Conservation (phyloP, 2,329 filamentous ascomycete genomes). For the Fusarium annulatum region DNA sequence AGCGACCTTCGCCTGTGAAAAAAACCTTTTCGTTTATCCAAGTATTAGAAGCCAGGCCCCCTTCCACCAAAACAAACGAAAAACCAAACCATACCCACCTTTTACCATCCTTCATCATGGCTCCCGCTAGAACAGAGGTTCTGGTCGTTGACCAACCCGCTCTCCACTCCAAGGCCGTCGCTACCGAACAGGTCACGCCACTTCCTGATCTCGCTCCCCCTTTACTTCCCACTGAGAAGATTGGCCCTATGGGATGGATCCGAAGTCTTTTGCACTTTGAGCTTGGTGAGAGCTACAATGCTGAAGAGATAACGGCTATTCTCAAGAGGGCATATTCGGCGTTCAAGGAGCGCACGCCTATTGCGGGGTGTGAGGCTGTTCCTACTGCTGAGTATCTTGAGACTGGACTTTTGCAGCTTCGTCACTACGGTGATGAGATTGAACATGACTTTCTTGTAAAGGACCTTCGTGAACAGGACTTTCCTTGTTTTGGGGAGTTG, state of each 20-base stretch:
- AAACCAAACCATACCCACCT: not conserved
- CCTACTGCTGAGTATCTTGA: not conserved
- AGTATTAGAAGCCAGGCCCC: conserved; percentile 19
- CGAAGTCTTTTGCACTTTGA: conserved; percentile 12
- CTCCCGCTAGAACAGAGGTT: not conserved
- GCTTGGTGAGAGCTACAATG: not conserved
- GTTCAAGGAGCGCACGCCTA: conserved; percentile 4
- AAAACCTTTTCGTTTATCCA: not conserved
- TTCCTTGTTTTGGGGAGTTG: conserved; percentile 8
- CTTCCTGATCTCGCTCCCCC: conserved; percentile 15
- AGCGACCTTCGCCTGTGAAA: not conserved
- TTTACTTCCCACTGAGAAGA: conserved; percentile 15
- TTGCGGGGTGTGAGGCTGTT: conserved; percentile 11
- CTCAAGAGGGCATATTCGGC: not conserved
- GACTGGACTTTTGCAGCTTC: conserved; percentile 3
- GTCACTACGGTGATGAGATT: conserved; percentile 19
- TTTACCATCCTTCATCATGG: conserved; percentile 3
- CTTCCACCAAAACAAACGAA: not conserved
- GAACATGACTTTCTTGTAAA: conserved; percentile 18
- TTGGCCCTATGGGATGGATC: conserved; percentile 19
- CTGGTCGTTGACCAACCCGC: not conserved
- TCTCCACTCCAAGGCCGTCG: not conserved
- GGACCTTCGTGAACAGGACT: conserved; percentile 3
- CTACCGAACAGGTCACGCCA: not conserved
- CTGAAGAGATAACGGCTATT: not conserved